phyloP scores from a whole-genome alignment of 306 rosid genomes.

The Hippophae gyantsensis region DNA sequence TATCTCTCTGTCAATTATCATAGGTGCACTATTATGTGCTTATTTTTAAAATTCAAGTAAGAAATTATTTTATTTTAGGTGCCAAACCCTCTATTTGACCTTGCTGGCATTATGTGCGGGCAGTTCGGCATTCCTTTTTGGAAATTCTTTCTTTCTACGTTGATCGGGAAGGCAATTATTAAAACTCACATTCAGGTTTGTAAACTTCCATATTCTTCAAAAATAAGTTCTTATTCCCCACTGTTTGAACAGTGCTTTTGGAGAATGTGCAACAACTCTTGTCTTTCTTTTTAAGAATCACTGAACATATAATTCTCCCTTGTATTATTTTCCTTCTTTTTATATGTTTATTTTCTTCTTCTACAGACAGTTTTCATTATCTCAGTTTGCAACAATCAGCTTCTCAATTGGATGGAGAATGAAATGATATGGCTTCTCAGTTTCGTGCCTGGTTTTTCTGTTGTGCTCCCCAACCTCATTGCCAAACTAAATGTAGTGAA shows the following conservation, averaged over 20 bases:
- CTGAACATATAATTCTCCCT: too few species aligned
- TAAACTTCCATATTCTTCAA: neutral
- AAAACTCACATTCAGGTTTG: slow-evolving; percentile 97
- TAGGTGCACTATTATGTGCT: too few species aligned
- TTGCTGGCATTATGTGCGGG: slow-evolving; percentile 99
- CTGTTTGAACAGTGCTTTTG: too few species aligned
- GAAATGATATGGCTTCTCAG: slow-evolving; percentile 84
- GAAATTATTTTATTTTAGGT: slow-evolving; percentile 35
- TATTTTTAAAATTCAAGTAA: too few species aligned
- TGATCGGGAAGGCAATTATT: slow-evolving; percentile 87
- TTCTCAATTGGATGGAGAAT: slow-evolving; percentile 88
- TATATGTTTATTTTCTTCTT: slow-evolving; percentile 3
- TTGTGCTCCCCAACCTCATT: slow-evolving; percentile 44
- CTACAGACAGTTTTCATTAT: slow-evolving; percentile 77
- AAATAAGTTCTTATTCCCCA: too few species aligned
- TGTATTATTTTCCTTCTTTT: neutral
- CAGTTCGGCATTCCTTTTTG: slow-evolving; percentile 90
- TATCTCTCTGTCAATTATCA: too few species aligned
- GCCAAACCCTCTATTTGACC: slow-evolving; percentile 97
- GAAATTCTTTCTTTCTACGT: slow-evolving; percentile 76
- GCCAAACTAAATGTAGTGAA: slow-evolving; percentile 55
- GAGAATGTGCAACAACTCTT: too few species aligned
- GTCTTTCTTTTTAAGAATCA: too few species aligned
- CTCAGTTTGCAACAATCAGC: slow-evolving; percentile 94
- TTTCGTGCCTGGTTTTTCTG: slow-evolving; percentile 65